Base-by-base conservation (phyloP, 345 rosid species). In the Stellera chamaejasme region DNA sequence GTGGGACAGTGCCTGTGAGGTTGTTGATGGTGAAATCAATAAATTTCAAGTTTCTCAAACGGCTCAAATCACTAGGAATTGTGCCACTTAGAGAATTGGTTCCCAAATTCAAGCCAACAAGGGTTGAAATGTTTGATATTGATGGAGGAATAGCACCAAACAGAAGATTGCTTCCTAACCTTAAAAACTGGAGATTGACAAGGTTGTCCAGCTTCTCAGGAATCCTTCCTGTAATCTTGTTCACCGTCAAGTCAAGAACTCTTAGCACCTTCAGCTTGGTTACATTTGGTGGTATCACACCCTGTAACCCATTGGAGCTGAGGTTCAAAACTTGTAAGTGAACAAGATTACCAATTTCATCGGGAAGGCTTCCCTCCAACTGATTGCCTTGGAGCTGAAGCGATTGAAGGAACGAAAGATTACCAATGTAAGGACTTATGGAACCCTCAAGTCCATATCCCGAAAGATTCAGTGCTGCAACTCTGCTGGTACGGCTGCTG, bases 341-440 rank as follows among this genome's bases (percentile, higher is more conserved):
- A 28, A 59, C 59, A 48, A 77, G 79, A 65, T 71, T 54, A 11
- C 68, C 61, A 54, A 78, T 67, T 69, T 77, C 63, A 13, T 41
- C 48, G 3, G 83, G 81, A 59, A 77, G 50, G 19, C 48, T 27
- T 3, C 81, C 83, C 36, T 52, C 39, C 47, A 75, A 68, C 43
- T 64, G 77, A 48, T 75, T 81, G 45, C 62, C 69, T 52, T 73
- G 74, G 49, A 81, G 79, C 43, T 81, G 53, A 48, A 77, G 75
- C 19, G 83, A 75, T 13, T 55, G 52, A 59, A 81, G 86, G 48
- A 71, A 73, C 10, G 79, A 66, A 45, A 81, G 74, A 48, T 77
- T 81, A 56, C 81, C 74, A 43, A 81, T 67, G 2, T 56, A 56
- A 41, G 83, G 75, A 41, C 67, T 73, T 56, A 81, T 71, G 10